Evolutionary conservation across 768 basidiomycete genomes (phyloP), one percentile per base, ranked within the genome.

Genomic region (Kwoniella bestiolae): DNA sequence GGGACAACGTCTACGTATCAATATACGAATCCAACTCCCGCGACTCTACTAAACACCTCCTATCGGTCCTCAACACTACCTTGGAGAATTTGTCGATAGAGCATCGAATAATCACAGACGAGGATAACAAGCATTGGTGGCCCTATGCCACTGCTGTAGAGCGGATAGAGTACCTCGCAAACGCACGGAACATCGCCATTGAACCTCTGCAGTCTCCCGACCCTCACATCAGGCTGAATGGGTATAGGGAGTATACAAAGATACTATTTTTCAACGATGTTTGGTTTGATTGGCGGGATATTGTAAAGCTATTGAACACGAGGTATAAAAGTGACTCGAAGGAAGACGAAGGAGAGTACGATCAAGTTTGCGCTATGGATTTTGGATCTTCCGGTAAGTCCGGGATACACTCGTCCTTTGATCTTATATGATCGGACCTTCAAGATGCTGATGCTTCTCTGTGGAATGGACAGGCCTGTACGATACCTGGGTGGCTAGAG

Each of bases 191-290:
- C 67, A 79, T 77, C 29, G 84, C 73, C 3, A 72, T 85, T 31
- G 82, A 84, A 61, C 84, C 84, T 5, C 72, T 85, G 23, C 83
- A 83, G 3, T 81, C 82, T 1, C 83, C 81, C 45, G 82, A 83
- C 65, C 18, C 31, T 1, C 9, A 28, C 3, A 52, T 66, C 1
- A 38, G 62, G 45, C n/a, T 66, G 32, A 21, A 26, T 3, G 56
- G 53, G 26, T 62, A 50, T 46, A 11, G 66, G 14, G 63, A 23
- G 5, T 71, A 35, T 28, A 67, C 63, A 21, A 60, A 76, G 56
- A 80, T 84, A 6, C 35, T 85, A 0, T 84, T 84, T 71, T 80
- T 82, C 0, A 85, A 85, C 63, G 84, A 85, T 69, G 70, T 84
- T 9, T 82, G 69, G 57, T 69, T 84, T 65, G 82, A 82, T 32